Evolutionary conservation across 495 filamentous ascomycete species (phyloP), one percentile per base, ranked within the genome.

Genomic region (Annulohypoxylon nitens): DNA sequence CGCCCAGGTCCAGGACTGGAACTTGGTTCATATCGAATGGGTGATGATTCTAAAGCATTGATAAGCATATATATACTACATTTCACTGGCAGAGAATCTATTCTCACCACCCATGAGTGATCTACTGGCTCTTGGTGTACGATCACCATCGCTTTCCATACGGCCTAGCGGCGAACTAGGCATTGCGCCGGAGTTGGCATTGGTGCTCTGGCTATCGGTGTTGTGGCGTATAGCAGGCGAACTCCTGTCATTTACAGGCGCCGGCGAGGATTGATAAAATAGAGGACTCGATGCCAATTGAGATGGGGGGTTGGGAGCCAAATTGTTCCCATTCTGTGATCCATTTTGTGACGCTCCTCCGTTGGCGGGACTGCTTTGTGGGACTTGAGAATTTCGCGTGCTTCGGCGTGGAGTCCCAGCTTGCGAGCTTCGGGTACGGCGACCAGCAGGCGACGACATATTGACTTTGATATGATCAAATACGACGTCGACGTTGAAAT

Each of bases 1-100:
- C 89, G 87, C 18, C 88, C 88, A 2, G 93, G 93, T 20, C 88
- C 88, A 2, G 93, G 93, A 78, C 93, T 96, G 36, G 94, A 96
- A 78, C 93, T 97, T 53, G 94, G 88, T 33, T 91, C 91, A 75
- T 97, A 98, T 71, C 90, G 90, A 73, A 98, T 93, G 1, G 94
- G 94, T 7, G 94, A 98, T 0, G 94, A 98, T 72, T 94, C 94
- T 97, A 62, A 23, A 47, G 4, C 8, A 62, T 36, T 37, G 7
- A 61, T 81, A 67, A 80, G 73, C n/a, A n/a, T 25, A 62, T 33
- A 3, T 41, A n/a, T 4, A 4, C 50, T 25, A 41, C 43, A 18
- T 58, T 53, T 64, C 16, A 23, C 1, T 5, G 3, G 8, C 4
- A 36, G 66, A 41, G 53, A 63, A 41, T n/a, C 7, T 51, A 43